A percentile compares a stretch with the other conserved stretches of the same genome.
phyloP scores from a whole-genome alignment of 2,329 filamentous ascomycete species.

The Clonostachys sp. region DNA sequence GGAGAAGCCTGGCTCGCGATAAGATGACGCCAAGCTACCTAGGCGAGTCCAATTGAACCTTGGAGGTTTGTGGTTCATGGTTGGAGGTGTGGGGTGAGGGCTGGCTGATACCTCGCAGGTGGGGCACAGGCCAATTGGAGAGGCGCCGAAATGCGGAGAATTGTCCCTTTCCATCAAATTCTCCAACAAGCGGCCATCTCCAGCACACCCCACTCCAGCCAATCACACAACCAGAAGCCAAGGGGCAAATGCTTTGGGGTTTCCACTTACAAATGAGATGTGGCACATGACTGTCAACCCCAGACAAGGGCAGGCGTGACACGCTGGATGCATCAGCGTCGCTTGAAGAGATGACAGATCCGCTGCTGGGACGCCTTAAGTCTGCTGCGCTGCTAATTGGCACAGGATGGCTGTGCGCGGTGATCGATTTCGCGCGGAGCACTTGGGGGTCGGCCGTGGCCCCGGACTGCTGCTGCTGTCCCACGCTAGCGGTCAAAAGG shows the following conservation, averaged over 20 bases:
- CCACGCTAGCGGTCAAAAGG: constrained; percentile 30
- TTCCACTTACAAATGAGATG: constrained; percentile 42
- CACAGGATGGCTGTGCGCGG: constrained; percentile 10
- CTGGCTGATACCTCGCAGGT: too few species aligned
- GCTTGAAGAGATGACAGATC: constrained; percentile 22
- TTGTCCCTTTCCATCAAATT: neutral
- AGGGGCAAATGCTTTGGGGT: neutral
- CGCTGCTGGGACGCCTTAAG: constrained; percentile 28
- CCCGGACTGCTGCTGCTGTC: constrained; percentile 13
- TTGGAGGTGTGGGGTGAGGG: neutral
- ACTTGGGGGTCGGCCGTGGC: constrained; percentile 39
- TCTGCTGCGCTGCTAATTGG: constrained; percentile 30
- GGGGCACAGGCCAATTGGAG: too few species aligned
- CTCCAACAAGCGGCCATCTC: neutral
- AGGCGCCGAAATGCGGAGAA: neutral
- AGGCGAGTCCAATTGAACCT: constrained; percentile 4
- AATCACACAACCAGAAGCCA: too few species aligned
- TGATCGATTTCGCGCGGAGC: constrained; percentile 8
- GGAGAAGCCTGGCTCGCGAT: neutral
- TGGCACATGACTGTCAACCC: constrained; percentile 36
- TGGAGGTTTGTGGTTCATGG: constrained; percentile 3
- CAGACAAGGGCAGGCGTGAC: constrained; percentile 14
- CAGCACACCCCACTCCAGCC: too few species aligned
- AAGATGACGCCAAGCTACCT: neutral
- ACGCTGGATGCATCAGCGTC: constrained; percentile 12